Base-by-base conservation (phyloP, 805 yeast species). In the Starmerella floris region DNA sequence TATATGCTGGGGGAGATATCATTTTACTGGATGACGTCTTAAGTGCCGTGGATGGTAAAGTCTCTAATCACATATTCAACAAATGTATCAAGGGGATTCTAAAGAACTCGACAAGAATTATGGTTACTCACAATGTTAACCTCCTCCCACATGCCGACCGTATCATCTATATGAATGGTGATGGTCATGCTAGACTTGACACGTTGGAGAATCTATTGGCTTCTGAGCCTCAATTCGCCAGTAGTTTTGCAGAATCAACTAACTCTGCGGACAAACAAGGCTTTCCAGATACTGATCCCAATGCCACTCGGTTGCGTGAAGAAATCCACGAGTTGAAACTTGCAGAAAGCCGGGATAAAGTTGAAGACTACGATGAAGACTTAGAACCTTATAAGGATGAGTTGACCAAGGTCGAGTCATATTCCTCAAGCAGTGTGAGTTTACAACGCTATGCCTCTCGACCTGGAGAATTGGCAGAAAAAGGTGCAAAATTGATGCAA, bases 41-140 rank as follows among this genome's bases (percentile, higher is more conserved):
- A 45, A 76, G 84, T 64, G 94, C 95, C 2, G 94, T 83, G 15
- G 94, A 84, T 62, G 82, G 93, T 10, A 74, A 81, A 54, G 94
- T 83, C 21, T 91, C 93, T 15, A 74, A 72, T 41, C 82, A 77
- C 51, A 79, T 83, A 39, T 72, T 83, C 70, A 72, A 74, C 25
- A 64, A 73, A 32, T 83, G 94, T 60, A 59, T 83, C 35, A 49
- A 70, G 46, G 85, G 82, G 0, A 46, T 74, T 23, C 56, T 84
- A 45, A 61, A 63, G 32, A 59, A 61, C 17, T 74, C 70, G 53
- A 84, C 95, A 0, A 68, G 91, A 52, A 54, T 84, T 10, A 65
- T 83, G 53, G 93, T 93, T 2, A 84, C 95, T 0, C 95, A 83
- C 59, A 94, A 84, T 57, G 64, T 84, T 39, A 73, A 83, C 5